phyloP scores from a whole-genome alignment of 2,329 filamentous ascomycete species.

The Rosellinia necatrix region DNA sequence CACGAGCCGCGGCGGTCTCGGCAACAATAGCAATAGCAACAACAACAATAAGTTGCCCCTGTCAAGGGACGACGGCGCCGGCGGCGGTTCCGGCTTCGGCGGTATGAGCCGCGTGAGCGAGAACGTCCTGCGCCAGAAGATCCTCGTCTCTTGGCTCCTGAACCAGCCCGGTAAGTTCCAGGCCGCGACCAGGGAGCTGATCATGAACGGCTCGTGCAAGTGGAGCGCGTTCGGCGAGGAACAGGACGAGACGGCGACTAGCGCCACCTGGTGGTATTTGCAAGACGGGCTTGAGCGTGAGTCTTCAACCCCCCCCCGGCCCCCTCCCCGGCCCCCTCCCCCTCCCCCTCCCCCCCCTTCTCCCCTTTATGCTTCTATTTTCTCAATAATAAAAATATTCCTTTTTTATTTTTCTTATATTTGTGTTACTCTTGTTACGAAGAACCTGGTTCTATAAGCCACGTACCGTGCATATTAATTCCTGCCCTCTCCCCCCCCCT shows the following conservation, averaged over 20 bases:
- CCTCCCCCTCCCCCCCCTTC: not conserved
- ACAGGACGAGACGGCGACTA: conserved; percentile 31
- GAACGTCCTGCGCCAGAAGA: conserved; percentile 70
- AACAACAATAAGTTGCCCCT: too few relatives aligned
- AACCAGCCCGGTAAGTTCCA: conserved; percentile 65
- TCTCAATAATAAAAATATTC: not conserved
- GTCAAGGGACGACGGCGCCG: conserved; percentile 42
- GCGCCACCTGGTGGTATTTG: conserved; percentile 72
- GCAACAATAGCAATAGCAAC: too few relatives aligned
- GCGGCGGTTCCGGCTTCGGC: conserved; percentile 39
- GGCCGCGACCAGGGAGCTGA: conserved; percentile 66
- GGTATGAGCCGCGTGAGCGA: conserved; percentile 56
- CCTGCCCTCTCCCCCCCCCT: not conserved
- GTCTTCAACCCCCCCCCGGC: conserved; percentile 25
- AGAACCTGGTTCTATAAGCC: not conserved
- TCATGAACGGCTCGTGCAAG: conserved; percentile 65
- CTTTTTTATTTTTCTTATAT: not conserved
- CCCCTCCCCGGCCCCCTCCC: not conserved
- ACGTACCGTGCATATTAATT: conserved; percentile 27
- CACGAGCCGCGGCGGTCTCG: conserved; percentile 49
- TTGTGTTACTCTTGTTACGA: too few relatives aligned
- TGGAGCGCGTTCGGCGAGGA: conserved; percentile 53
- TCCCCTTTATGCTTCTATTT: not conserved
- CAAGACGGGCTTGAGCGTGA: conserved; percentile 69
- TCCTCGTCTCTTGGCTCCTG: conserved; percentile 68